Base-by-base conservation (phyloP, 2,329 filamentous ascomycete genomes). In the Davidsoniella eucalypti region DNA sequence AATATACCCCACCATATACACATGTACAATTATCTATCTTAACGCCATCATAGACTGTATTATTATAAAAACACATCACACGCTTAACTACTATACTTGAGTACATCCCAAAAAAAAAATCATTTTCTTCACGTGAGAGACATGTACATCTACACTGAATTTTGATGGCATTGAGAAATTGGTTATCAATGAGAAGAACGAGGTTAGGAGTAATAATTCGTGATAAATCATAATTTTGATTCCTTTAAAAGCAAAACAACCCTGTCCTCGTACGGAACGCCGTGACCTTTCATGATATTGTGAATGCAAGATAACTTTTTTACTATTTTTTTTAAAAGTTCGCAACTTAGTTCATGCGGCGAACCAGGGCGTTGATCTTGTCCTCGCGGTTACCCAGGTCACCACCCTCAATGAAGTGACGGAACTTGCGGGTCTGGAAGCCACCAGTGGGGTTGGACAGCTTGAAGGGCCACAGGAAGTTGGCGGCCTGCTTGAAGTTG, bases 381-480 rank as follows among this genome's bases (percentile, higher is more conserved):
- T 96, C 88, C 78, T 98, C 92, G 60, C 92, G 84, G 81, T 98
- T 96, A 69, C 92, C 92, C 62, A 93, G 75, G 71, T 98, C 92
- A 82, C 92, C 92, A 71, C 90, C 92, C 78, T 95, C 85, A 57
- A 96, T 85, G 75, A 86, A 96, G 77, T 96, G 88, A 78, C 87
- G 92, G 82, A 96, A 96, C 78, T 96, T 98, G 73, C 92, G 79
- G 63, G 84, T 71, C 62, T 84, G 83, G 87, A 96, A 98, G 58
- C 92, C 90, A 69, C 92, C 92, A 61, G 74, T 96, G 66, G 92
- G 92, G 81, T 94, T 95, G 80, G 80, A 87, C 61, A 98, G 84
- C 84, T 98, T 96, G 82, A 98, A 98, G 67, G 92, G 92, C 92
- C 92, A 98, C 61, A 96, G 75, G 82, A 96, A 96, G 84, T 96